Base-by-base conservation (phyloP, 2,329 filamentous ascomycete species). In the Cladosporium sp. region DNA sequence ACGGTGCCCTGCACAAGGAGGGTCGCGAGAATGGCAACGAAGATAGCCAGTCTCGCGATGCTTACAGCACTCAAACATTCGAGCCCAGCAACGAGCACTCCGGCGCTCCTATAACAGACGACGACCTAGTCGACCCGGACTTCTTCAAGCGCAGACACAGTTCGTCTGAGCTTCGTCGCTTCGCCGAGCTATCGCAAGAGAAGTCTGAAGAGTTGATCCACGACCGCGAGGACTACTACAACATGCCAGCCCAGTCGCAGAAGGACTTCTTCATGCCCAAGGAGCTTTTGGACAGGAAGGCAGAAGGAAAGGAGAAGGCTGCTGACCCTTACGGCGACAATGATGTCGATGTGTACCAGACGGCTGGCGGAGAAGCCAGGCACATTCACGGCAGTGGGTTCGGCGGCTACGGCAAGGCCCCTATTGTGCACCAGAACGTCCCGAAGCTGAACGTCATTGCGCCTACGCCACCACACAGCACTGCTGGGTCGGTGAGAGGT, bases 371-470 rank as follows among this genome's bases (percentile, higher is more conserved):
- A 9, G 58, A 62, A 14, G 49, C 55, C 6, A 53, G 44, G 7
- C 51, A 46, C 33, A 41, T 46, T 14, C 34, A 52, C 18, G 51
- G 56, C 10, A 46, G 52, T 10, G 53, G 54, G 31, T 58, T 56
- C 46, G 55, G 53, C 14, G 33, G 32, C 19, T 56, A 65, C 63
- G 49, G 58, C 65, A 22, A 41, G 14, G 34, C 42, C 7, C 44
- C 51, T 19, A 9, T 43, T 6, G 22, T 48, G 4, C 40, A 49
- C 18, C 43, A 46, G 37, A 43, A 48, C 13, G 74, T 83, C 16
- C 80, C 80, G 9, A 66, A 62, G n/a, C 69, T 84, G 13, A 79
- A 77, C 41, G 67, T 83, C 19, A 80, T 82, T 49, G 74, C 78
- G 43, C 77, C 81, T 2, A 83, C 80, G 6, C 81, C 81, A 16